Conservation (phyloP, 1,284 basidiomycete genomes). For the Marasmius fiardii region DNA sequence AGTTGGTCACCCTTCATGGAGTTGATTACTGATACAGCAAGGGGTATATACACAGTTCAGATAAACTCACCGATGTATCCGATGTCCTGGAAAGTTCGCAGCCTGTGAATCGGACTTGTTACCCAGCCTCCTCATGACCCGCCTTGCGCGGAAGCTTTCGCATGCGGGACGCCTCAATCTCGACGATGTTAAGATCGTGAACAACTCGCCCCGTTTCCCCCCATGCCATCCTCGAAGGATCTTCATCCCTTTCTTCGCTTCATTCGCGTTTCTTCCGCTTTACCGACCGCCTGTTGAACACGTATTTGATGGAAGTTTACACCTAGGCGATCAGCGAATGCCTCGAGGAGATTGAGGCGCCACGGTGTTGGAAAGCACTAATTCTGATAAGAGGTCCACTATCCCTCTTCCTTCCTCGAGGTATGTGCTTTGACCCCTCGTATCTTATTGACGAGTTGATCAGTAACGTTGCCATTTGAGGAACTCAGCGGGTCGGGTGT, state of each 20-base stretch:
- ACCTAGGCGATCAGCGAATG: neutral
- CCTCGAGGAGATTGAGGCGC: neutral
- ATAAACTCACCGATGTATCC: conserved; percentile 17
- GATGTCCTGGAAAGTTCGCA: conserved; percentile 8
- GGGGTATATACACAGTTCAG: conserved; percentile 2
- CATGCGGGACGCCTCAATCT: neutral
- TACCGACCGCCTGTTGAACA: neutral
- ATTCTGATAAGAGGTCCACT: neutral
- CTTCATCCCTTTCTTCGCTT: neutral
- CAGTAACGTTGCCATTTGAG: neutral
- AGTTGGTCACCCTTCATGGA: neutral
- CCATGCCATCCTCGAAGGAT: neutral
- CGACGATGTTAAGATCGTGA: neutral
- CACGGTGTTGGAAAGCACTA: neutral
- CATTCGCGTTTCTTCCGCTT: neutral
- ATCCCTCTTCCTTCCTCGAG: neutral
- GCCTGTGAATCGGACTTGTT: neutral
- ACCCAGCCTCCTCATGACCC: conserved; percentile 3
- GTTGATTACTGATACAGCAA: neutral
- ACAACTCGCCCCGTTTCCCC: neutral
- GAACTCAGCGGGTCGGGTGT: neutral
- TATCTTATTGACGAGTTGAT: neutral
- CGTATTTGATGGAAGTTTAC: neutral
- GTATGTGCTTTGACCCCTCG: conserved; percentile 3
- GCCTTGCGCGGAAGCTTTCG: conserved; percentile 10